phyloP scores from a whole-genome alignment of 1,284 basidiomycete genomes.

The Takashimella tepidaria region DNA sequence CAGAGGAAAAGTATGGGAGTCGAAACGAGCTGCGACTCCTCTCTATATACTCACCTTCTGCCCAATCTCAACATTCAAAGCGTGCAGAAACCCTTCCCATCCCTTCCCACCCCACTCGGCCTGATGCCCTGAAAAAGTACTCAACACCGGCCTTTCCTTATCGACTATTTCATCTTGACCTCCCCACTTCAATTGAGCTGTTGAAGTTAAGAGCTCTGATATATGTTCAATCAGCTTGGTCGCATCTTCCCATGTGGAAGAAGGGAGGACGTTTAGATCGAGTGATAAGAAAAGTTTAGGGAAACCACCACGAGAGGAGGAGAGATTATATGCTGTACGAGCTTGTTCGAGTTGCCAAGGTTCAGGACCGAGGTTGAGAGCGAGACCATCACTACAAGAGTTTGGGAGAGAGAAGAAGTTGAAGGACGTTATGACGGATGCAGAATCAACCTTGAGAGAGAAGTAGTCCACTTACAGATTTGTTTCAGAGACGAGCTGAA shows the following conservation, averaged over 20 bases:
- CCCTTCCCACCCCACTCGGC: conserved; percentile 30
- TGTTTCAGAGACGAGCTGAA: conserved; percentile 37
- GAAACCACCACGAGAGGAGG: conserved; percentile 1
- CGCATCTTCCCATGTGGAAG: conserved; percentile 18
- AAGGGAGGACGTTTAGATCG: conserved; percentile 45
- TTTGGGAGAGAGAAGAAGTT: conserved; percentile 3
- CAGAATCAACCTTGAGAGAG: too few relatives aligned
- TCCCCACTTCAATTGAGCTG: conserved; percentile 18
- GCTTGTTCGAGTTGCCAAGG: conserved; percentile 46
- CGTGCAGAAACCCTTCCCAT: conserved; percentile 34
- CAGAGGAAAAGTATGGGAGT: too few relatives aligned
- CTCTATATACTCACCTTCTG: conserved; percentile 18
- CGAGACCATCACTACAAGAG: conserved; percentile 45
- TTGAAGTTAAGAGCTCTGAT: conserved; percentile 9
- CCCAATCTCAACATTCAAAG: conserved; percentile 19
- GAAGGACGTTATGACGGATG: background rate
- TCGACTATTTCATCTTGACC: too few relatives aligned
- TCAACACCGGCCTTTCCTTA: conserved; percentile 30
- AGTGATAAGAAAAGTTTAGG: conserved; percentile 39
- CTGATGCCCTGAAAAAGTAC: conserved; percentile 41
- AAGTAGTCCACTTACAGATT: conserved; percentile 27
- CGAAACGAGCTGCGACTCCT: background rate
- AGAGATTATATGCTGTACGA: conserved; percentile 28
- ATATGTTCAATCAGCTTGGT: conserved; percentile 21
- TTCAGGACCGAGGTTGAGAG: conserved; percentile 46